Evolutionary conservation across 2,329 filamentous ascomycete genomes (phyloP).

Genomic region (Trichothecium roseum): DNA sequence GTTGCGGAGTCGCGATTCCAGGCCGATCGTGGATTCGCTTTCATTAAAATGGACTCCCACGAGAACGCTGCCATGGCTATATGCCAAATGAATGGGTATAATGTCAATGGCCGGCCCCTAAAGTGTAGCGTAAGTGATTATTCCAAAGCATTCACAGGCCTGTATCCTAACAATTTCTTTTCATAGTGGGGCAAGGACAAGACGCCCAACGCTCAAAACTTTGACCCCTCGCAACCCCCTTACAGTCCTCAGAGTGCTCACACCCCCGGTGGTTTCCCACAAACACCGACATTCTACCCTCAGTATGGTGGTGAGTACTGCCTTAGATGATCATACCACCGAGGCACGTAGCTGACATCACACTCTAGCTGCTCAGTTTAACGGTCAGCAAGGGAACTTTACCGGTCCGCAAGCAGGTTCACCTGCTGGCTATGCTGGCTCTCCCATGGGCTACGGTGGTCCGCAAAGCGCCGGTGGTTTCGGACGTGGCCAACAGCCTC

Average conservation of each 20-base stretch:
- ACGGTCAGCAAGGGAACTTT: slow-evolving; percentile 59
- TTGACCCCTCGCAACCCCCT: slow-evolving; percentile 63
- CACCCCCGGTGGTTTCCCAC: slow-evolving; percentile 61
- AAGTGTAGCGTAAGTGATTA: slow-evolving; percentile 86
- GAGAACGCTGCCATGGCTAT: slow-evolving; percentile 98
- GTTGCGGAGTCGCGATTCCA: slow-evolving; percentile 97
- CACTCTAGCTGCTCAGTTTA: slow-evolving; percentile 34
- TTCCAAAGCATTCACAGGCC: not conserved
- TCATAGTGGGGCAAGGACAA: slow-evolving; percentile 97
- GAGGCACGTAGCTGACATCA: not conserved
- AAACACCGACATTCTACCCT: slow-evolving; percentile 80
- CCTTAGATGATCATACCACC: slow-evolving; percentile 1
- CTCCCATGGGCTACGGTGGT: slow-evolving; percentile 61
- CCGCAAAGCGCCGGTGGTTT: slow-evolving; percentile 74
- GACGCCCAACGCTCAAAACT: slow-evolving; percentile 63
- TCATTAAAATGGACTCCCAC: slow-evolving; percentile 98
- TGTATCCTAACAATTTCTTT: slow-evolving; percentile 18
- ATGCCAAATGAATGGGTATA: slow-evolving; percentile 95
- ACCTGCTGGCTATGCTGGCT: slow-evolving; percentile 51
- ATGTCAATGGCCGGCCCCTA: slow-evolving; percentile 89
- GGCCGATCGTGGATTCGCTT: slow-evolving; percentile 93
- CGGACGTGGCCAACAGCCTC: slow-evolving; percentile 60
- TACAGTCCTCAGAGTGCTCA: slow-evolving; percentile 67
- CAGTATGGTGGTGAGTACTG: slow-evolving; percentile 70
- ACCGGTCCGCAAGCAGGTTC: slow-evolving; percentile 51